These are phyloP conservation scores for Suhomyces wounanorum DNA, from an alignment of 1,139 yeast species.

Conservation along the genomic window DNA sequence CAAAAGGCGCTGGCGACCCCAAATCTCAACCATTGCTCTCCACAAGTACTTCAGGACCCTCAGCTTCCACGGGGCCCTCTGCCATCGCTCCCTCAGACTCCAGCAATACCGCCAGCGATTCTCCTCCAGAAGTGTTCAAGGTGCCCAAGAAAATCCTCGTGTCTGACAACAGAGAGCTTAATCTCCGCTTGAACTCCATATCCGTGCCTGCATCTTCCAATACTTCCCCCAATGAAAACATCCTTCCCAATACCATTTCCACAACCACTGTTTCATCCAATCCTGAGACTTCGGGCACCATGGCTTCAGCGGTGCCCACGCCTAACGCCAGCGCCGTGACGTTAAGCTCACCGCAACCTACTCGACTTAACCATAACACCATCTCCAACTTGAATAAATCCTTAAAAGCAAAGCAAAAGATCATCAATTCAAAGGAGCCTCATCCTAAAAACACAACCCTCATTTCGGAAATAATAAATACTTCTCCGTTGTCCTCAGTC, in stretches of 20 bases:
- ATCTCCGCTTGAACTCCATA: slow-evolving; percentile 9
- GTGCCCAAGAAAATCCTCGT: slow-evolving; percentile 21
- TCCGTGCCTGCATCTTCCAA: slow-evolving; percentile 4
- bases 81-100: not conserved
- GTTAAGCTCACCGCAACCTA: slow-evolving; percentile 6
- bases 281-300: not conserved
- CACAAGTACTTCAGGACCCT: not conserved
- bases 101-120: not conserved
- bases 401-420: slow-evolving; percentile 43
- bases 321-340: not conserved
- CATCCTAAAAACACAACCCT: slow-evolving; percentile 38
- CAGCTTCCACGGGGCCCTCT: not conserved
- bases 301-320: not conserved
- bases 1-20: not conserved
- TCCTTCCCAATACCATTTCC: not conserved
- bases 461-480: slow-evolving; percentile 38
- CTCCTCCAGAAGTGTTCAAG: slow-evolving; percentile 18
- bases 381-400: slow-evolving; percentile 43
- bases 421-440: slow-evolving; percentile 40
- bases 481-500: slow-evolving; percentile 34
- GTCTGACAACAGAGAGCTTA: slow-evolving; percentile 16
- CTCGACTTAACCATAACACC: slow-evolving; percentile 30
- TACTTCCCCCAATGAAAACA: slow-evolving; percentile 6
- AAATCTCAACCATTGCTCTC: not conserved
- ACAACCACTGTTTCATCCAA: not conserved